Percentiles rank a stretch among this genome's conserved stretches.
Conservation (phyloP, 441 rosid species). For the Aquilaria agallochum region DNA sequence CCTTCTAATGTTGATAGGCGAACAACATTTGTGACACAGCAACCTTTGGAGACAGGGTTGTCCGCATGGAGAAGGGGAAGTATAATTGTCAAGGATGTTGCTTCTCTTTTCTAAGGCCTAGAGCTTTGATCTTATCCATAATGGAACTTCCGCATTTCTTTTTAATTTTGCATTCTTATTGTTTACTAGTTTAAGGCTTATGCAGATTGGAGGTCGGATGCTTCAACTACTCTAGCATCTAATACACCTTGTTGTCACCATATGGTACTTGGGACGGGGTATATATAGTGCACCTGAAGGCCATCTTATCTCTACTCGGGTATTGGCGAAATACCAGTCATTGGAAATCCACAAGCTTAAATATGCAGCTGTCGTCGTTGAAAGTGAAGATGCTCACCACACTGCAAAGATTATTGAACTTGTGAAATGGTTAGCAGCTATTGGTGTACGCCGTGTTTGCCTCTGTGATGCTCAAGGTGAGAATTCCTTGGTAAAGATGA, state of each 20-base stretch:
- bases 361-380: constrained; percentile 63
- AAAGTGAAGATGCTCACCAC: constrained; percentile 59
- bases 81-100: too few species aligned
- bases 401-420: constrained; percentile 45
- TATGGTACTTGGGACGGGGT: constrained; percentile 38
- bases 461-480: constrained; percentile 79
- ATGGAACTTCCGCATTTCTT: too few species aligned
- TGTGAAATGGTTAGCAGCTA: constrained; percentile 49
- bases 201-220: constrained; percentile 42
- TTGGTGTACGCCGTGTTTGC: constrained; percentile 67
- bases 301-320: constrained; percentile 48
- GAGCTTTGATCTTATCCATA: too few species aligned
- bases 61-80: too few species aligned
- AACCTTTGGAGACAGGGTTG: too few species aligned
- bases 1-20: too few species aligned
- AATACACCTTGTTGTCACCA: constrained; percentile 49
- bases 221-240: constrained; percentile 57
- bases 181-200: constrained; percentile 15
- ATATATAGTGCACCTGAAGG: constrained; percentile 43
- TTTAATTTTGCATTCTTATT: not conserved
- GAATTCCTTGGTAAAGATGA: not conserved
- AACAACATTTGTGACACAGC: too few species aligned
- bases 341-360: constrained; percentile 45
- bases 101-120: too few species aligned
- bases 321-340: constrained; percentile 37